A percentile compares a stretch with the other conserved stretches of the same genome.
phyloP scores from a whole-genome alignment of 2,329 filamentous ascomycete species.

The Colletotrichum orchidophilum region DNA sequence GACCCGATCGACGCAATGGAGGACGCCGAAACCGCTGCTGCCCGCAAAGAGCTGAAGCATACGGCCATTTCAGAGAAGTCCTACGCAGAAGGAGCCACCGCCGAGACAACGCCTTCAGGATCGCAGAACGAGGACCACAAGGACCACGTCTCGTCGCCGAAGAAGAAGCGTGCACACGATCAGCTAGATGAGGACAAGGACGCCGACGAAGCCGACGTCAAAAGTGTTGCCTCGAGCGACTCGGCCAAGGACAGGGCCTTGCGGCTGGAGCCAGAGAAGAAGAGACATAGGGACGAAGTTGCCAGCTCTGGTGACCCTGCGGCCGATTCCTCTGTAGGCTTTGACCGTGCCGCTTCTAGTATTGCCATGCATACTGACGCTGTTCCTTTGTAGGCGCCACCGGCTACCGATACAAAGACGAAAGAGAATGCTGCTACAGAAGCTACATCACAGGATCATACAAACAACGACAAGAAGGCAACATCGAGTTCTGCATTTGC shows the following conservation, averaged over 20 bases:
- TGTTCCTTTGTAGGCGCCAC: slow-evolving; percentile 2
- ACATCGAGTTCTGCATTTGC: slow-evolving; percentile 72
- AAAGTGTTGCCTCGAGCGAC: slow-evolving; percentile 52
- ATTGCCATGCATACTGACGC: neutral
- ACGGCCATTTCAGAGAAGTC: slow-evolving; percentile 67
- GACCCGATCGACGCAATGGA: slow-evolving; percentile 55
- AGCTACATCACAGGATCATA: slow-evolving; percentile 22
- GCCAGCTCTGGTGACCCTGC: slow-evolving; percentile 41
- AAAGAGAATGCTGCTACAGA: slow-evolving; percentile 33
- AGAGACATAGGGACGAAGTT: slow-evolving; percentile 65
- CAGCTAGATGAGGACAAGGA: slow-evolving; percentile 63
- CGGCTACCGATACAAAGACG: neutral
- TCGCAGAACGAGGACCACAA: slow-evolving; percentile 51
- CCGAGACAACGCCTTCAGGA: slow-evolving; percentile 39
- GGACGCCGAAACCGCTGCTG: slow-evolving; percentile 70
- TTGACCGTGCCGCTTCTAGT: neutral
- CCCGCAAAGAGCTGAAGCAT: slow-evolving; percentile 72
- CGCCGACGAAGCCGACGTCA: slow-evolving; percentile 52
- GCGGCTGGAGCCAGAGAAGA: slow-evolving; percentile 69
- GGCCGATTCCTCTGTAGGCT: slow-evolving; percentile 10
- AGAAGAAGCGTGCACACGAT: slow-evolving; percentile 70
- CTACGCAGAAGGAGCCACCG: slow-evolving; percentile 38
- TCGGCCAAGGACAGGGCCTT: slow-evolving; percentile 59
- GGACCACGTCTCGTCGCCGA: slow-evolving; percentile 66
- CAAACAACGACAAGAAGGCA: slow-evolving; percentile 36